Percentiles rank a stretch among this genome's conserved stretches.
phyloP scores from a whole-genome alignment of 2,329 filamentous ascomycete genomes.

The Xylariaceae sp. region DNA sequence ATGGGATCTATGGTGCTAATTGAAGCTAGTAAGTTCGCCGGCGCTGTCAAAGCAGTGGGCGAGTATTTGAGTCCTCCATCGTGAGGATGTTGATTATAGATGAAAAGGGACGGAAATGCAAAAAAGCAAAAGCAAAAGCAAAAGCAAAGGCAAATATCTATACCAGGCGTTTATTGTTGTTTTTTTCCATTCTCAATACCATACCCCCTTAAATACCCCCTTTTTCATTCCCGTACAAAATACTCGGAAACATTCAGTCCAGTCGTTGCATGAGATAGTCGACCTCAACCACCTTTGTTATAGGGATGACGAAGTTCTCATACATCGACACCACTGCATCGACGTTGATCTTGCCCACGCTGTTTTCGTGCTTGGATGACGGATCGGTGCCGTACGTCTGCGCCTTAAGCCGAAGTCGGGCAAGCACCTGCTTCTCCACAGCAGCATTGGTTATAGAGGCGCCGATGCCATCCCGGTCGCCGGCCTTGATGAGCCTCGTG shows the following conservation, averaged over 20 bases:
- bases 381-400: slow-evolving; percentile 92
- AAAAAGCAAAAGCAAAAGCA: slow-evolving; percentile 1
- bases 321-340: slow-evolving; percentile 91
- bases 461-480: slow-evolving; percentile 75
- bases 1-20: slow-evolving; percentile 82
- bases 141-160: slow-evolving; percentile 1
- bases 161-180: background rate
- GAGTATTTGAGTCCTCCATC: slow-evolving; percentile 61
- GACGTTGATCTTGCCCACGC: slow-evolving; percentile 77
- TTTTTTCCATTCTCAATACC: background rate
- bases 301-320: slow-evolving; percentile 84
- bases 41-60: slow-evolving; percentile 67
- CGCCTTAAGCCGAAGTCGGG: slow-evolving; percentile 80
- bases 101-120: slow-evolving; percentile 9
- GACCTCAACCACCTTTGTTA: slow-evolving; percentile 98
- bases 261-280: slow-evolving; percentile 96
- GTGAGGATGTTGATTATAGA: slow-evolving; percentile 33
- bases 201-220: background rate
- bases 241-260: slow-evolving; percentile 34
- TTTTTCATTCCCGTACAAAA: background rate
- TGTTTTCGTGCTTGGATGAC: slow-evolving; percentile 51
- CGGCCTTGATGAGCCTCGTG: slow-evolving; percentile 73
- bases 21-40: slow-evolving; percentile 70
- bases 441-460: slow-evolving; percentile 83
- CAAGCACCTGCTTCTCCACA: slow-evolving; percentile 88